A percentile compares a stretch with the other conserved stretches of the same genome.
phyloP scores from a whole-genome alignment of 306 rosid genomes.

The Crotalaria pallida region DNA sequence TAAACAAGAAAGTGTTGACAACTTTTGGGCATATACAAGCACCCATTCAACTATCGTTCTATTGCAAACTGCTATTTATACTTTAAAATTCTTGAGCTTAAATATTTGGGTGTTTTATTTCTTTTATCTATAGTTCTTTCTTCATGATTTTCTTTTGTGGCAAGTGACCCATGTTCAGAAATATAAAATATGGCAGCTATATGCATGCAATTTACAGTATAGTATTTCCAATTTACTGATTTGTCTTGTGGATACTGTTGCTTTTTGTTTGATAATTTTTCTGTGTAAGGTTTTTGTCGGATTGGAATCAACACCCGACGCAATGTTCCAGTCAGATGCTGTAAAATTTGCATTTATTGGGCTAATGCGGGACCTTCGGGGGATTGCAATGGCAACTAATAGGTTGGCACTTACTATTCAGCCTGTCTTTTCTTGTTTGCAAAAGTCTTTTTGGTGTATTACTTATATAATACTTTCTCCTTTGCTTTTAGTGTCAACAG shows the following conservation, averaged over 20 bases:
- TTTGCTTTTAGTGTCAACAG: neutral
- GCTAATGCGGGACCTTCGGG: slow-evolving; percentile 44
- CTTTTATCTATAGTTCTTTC: neutral
- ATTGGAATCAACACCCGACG: slow-evolving; percentile 37
- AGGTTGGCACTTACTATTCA: slow-evolving; percentile 26
- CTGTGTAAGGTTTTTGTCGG: slow-evolving; percentile 23
- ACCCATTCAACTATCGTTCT: neutral
- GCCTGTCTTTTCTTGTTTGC: neutral
- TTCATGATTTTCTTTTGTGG: neutral
- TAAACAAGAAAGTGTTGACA: neutral
- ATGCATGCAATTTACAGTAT: neutral
- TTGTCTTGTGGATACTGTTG: neutral
- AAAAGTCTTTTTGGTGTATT: neutral
- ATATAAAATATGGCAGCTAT: neutral
- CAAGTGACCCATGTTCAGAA: neutral
- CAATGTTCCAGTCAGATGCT: slow-evolving; percentile 33
- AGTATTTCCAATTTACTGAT: neutral
- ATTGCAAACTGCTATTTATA: neutral
- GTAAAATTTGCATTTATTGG: slow-evolving; percentile 41
- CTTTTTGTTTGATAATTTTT: slow-evolving; percentile 13
- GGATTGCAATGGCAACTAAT: slow-evolving; percentile 44
- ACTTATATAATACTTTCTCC: neutral
- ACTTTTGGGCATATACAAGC: neutral
- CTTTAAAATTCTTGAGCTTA: neutral
- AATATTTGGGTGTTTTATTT: neutral